A percentile compares a stretch with the other conserved stretches of the same genome.
These are phyloP conservation scores for Canna indica DNA, from an alignment of 176 grass and related monocot species.

Conservation along the genomic window DNA sequence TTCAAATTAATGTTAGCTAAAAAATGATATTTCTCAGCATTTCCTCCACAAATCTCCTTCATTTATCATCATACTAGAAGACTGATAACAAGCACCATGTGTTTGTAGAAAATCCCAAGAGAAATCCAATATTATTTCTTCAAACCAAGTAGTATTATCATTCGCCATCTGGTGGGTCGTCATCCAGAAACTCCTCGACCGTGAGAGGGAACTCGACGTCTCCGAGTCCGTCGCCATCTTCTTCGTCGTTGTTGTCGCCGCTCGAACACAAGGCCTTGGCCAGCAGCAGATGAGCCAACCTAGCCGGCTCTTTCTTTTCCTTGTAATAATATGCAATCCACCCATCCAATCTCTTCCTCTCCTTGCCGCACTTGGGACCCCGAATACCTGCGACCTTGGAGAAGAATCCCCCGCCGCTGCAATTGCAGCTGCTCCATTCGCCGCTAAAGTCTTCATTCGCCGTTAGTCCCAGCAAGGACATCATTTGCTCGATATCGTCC, in stretches of 20 bases:
- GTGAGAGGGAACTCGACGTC: constrained; percentile 30
- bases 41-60: too few relatives aligned
- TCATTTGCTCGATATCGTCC: constrained; percentile 39
- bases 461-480: constrained; percentile 38
- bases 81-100: neutral
- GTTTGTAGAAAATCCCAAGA: neutral
- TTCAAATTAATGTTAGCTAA: neutral
- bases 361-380: constrained; percentile 44
- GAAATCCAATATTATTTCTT: neutral
- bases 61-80: neutral
- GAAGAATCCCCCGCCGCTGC: constrained; percentile 47
- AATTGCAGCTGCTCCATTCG: constrained; percentile 29
- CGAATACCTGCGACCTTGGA: constrained; percentile 40
- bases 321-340: constrained; percentile 36
- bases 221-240: neutral
- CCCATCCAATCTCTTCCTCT: constrained; percentile 39
- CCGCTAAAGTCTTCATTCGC: neutral
- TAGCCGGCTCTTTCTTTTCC: constrained; percentile 45
- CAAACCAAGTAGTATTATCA: neutral
- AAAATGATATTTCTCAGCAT: too few relatives aligned
- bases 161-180: constrained; percentile 17
- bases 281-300: constrained; percentile 48
- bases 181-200: constrained; percentile 40
- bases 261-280: constrained; percentile 30
- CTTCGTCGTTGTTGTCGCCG: constrained; percentile 12